Evolutionary conservation across 306 rosid genomes (phyloP).

Genomic region (Gastrolobium villosum): DNA sequence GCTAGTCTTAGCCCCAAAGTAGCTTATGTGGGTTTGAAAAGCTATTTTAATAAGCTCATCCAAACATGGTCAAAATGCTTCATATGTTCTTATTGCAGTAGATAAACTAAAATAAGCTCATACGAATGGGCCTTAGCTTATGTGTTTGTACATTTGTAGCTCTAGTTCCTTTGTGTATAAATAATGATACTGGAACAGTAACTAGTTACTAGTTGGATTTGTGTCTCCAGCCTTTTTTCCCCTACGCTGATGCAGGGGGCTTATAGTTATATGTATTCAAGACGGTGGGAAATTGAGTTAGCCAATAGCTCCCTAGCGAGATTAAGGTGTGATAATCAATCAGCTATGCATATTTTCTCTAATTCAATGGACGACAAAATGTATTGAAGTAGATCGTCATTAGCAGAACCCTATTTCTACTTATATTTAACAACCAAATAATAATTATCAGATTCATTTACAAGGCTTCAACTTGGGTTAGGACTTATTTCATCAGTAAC

Average conservation of each 20-base stretch:
- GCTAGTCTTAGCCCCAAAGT: conserved; percentile 13
- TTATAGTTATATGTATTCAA: neutral
- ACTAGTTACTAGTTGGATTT: conserved; percentile 12
- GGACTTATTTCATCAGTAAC: conserved; percentile 16
- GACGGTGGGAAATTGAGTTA: neutral
- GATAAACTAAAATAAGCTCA: conserved; percentile 23
- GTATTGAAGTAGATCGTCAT: neutral
- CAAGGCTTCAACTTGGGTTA: conserved; percentile 2
- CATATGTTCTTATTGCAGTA: neutral
- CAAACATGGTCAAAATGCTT: neutral
- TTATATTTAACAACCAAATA: neutral
- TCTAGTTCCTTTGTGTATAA: conserved; percentile 11
- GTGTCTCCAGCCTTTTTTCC: neutral
- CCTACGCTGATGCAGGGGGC: neutral
- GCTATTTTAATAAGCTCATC: conserved; percentile 13
- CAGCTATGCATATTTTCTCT: conserved; percentile 1
- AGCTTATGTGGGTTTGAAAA: neutral
- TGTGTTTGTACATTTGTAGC: conserved; percentile 6
- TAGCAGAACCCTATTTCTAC: conserved; percentile 20
- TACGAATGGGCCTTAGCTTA: conserved; percentile 7
- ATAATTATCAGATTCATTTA: neutral
- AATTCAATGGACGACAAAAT: conserved; percentile 1
- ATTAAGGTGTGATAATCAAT: conserved; percentile 21
- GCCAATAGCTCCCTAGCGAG: neutral
- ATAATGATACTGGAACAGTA: conserved; percentile 3